Conservation (phyloP, 2,329 filamentous ascomycete species). For the Fusarium sp. region DNA sequence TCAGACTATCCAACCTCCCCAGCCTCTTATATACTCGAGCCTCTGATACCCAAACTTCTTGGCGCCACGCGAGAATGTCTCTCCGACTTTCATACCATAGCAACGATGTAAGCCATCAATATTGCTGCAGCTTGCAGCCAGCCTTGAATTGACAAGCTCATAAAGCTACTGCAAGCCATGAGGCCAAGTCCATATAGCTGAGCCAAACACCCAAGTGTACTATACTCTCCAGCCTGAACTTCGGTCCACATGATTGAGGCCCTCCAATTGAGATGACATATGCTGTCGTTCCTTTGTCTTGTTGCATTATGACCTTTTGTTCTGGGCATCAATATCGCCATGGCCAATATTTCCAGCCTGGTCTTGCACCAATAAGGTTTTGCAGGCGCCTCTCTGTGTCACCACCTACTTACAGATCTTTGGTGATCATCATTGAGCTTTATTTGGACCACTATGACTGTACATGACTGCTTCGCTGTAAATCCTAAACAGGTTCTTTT, state of each 20-base stretch:
- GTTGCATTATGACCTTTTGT: slow-evolving; percentile 4
- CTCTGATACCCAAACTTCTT: not conserved
- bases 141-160: not conserved
- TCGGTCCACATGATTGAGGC: not conserved
- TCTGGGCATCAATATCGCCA: slow-evolving; percentile 11
- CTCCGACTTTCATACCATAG: not conserved
- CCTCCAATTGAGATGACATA: not conserved
- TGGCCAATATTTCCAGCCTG: slow-evolving; percentile 13
- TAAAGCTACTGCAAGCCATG: slow-evolving; percentile 32
- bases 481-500: not conserved
- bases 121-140: slow-evolving; percentile 1
- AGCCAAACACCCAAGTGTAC: not conserved
- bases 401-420: slow-evolving; percentile 7
- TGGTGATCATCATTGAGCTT: not conserved
- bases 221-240: not conserved
- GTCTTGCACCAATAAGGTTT: slow-evolving; percentile 8
- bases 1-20: slow-evolving; percentile 23
- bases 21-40: slow-evolving; percentile 20
- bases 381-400: slow-evolving; percentile 30
- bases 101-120: slow-evolving; percentile 13
- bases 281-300: slow-evolving; percentile 2
- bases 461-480: slow-evolving; percentile 16
- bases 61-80: slow-evolving; percentile 1
- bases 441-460: slow-evolving; percentile 14
- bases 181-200: slow-evolving; percentile 3